A percentile compares a stretch with the other conserved stretches of the same genome.
Conservation (phyloP, 305 asterid genomes). For the Fraxinus baroniana region DNA sequence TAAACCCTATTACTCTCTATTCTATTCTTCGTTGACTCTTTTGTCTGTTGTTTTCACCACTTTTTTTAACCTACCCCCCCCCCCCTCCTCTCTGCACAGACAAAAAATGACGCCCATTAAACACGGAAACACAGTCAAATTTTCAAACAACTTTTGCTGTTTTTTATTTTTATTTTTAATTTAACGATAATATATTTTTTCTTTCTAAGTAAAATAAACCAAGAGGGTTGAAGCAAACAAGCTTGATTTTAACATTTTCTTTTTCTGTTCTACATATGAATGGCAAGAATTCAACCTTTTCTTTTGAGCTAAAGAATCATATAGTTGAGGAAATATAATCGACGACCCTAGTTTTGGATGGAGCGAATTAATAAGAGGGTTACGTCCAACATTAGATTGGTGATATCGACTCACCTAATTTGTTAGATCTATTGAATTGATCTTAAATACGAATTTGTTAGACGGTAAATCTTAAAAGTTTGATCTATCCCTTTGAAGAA, state of each 20-base stretch:
- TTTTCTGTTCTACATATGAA: not conserved
- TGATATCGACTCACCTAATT: not conserved
- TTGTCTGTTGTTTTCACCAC: not conserved
- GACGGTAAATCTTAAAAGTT: not conserved
- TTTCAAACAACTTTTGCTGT: not conserved
- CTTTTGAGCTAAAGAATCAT: too few relatives aligned
- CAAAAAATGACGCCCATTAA: constrained; percentile 40
- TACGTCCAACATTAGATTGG: not conserved
- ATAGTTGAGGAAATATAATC: not conserved
- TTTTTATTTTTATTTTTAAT: too few relatives aligned
- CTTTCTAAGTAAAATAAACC: not conserved
- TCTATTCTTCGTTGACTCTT: constrained; percentile 32
- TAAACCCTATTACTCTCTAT: constrained; percentile 18
- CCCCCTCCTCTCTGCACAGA: not conserved
- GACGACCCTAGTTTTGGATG: not conserved
- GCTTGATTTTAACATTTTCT: not conserved
- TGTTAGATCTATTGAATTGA: not conserved
- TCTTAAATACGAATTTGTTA: not conserved
- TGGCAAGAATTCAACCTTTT: too few relatives aligned
- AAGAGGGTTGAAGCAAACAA: not conserved
- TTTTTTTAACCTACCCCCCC: not conserved
- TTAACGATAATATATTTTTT: too few relatives aligned
- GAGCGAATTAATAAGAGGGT: not conserved
- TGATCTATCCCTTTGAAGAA: not conserved
- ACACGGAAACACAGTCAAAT: constrained; percentile 32